Conservation (phyloP, 805 yeast genomes). For the Lipomyces lipofer region DNA sequence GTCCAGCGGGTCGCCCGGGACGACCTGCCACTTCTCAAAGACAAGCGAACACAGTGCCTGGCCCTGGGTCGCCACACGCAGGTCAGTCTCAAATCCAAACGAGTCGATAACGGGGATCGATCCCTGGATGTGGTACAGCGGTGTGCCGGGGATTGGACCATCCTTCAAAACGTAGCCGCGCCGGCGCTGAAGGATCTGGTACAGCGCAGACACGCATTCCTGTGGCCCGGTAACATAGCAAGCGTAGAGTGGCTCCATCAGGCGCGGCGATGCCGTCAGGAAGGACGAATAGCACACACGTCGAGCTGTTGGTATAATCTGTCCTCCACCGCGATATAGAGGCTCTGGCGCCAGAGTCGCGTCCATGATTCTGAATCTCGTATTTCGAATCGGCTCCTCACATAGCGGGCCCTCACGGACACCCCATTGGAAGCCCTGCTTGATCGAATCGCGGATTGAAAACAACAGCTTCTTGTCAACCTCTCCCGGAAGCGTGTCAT, state of each 20-base stretch:
- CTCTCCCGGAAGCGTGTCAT: conserved; percentile 75
- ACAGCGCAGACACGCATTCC: conserved; percentile 51
- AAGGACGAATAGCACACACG: conserved; percentile 82
- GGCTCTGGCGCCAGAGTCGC: conserved; percentile 52
- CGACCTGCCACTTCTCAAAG: conserved; percentile 71
- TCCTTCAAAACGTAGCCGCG: conserved; percentile 63
- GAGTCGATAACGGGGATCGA: conserved; percentile 86
- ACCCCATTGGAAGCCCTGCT: conserved; percentile 83
- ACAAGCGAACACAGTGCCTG: conserved; percentile 67
- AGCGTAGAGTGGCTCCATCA: conserved; percentile 79
- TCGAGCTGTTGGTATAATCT: conserved; percentile 77
- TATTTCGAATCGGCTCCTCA: conserved; percentile 73
- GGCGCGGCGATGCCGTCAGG: conserved; percentile 71
- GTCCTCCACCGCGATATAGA: conserved; percentile 53
- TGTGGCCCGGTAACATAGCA: conserved; percentile 58
- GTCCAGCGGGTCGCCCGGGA: conserved; percentile 92
- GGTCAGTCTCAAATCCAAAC: conserved; percentile 83
- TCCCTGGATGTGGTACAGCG: conserved; percentile 60
- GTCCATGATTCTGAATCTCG: conserved; percentile 70
- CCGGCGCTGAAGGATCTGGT: conserved; percentile 56
- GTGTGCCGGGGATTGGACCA: conserved; percentile 70
- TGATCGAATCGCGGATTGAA: conserved; percentile 54
- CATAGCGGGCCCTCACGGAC: conserved; percentile 88
- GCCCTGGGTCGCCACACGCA: conserved; percentile 75
- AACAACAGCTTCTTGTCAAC: conserved; percentile 56